These are phyloP conservation scores for Kodamaea sagamina DNA, from an alignment of 805 yeast species.

Conservation along the genomic window DNA sequence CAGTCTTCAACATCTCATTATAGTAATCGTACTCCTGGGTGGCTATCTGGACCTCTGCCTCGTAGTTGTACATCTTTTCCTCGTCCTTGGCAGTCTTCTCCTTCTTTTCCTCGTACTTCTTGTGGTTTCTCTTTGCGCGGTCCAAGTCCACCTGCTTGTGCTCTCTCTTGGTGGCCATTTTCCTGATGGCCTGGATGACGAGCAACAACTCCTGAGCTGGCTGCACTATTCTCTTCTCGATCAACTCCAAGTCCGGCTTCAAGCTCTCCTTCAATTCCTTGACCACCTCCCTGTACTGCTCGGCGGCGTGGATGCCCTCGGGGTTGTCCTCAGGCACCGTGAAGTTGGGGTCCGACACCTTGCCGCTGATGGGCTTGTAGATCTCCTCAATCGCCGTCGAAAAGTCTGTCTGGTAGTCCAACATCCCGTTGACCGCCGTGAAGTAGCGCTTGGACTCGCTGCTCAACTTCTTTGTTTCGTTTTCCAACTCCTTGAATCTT, in stretches of 20 bases:
- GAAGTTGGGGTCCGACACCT: conserved; percentile 85
- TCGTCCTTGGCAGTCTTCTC: conserved; percentile 88
- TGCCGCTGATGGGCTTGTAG: conserved; percentile 93
- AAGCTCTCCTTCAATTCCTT: conserved; percentile 80
- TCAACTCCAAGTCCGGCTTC: conserved; percentile 90
- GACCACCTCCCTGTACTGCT: conserved; percentile 85
- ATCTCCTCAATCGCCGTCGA: conserved; percentile 95
- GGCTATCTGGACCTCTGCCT: conserved; percentile 86
- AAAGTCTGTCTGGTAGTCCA: conserved; percentile 90
- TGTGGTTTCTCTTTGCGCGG: conserved; percentile 69
- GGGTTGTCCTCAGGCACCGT: conserved; percentile 91
- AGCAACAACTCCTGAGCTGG: conserved; percentile 91
- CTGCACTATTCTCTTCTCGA: conserved; percentile 82
- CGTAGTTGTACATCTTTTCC: conserved; percentile 83
- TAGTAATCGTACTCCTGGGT: conserved; percentile 95
- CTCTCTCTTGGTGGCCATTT: conserved; percentile 93
- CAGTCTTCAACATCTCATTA: conserved; percentile 90
- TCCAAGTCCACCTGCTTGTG: conserved; percentile 95
- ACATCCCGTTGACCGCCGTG: conserved; percentile 89
- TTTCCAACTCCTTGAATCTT: conserved; percentile 88
- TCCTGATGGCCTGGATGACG: conserved; percentile 79
- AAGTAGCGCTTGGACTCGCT: conserved; percentile 90
- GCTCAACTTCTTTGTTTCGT: conserved; percentile 83
- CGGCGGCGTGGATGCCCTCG: conserved; percentile 93
- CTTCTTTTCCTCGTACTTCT: conserved; percentile 77